These are phyloP conservation scores for Rhodofomes roseus DNA, from an alignment of 1,284 basidiomycete species.

Conservation along the genomic window DNA sequence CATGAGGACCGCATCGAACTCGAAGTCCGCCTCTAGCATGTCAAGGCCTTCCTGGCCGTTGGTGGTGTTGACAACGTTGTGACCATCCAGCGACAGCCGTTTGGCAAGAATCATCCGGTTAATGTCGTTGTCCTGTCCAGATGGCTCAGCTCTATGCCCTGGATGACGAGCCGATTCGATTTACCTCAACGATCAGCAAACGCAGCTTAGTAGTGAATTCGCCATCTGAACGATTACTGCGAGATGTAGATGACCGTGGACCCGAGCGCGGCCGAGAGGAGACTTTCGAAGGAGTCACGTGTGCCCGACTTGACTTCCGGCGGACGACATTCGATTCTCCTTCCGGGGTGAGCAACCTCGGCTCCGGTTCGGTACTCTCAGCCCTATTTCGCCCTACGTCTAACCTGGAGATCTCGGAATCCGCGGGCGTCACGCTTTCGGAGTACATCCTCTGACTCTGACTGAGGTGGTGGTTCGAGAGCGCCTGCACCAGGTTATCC, in stretches of 20 bases:
- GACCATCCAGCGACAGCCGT: constrained; percentile 65
- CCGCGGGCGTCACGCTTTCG: constrained; percentile 2
- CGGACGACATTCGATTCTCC: background rate
- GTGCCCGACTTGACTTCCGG: constrained; percentile 1
- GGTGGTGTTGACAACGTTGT: constrained; percentile 62
- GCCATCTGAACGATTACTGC: background rate
- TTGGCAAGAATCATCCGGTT: constrained; percentile 75
- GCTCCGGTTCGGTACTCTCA: constrained; percentile 5
- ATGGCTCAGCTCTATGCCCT: background rate
- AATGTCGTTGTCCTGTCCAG: constrained; percentile 66
- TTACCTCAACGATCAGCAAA: constrained; percentile 72
- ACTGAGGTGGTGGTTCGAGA: constrained; percentile 42
- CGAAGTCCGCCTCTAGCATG: constrained; percentile 52
- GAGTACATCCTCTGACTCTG: constrained; percentile 1
- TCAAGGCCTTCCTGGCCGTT: constrained; percentile 81
- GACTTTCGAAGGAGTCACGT: constrained; percentile 2
- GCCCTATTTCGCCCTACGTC: constrained; percentile 23
- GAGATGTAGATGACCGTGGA: constrained; percentile 1
- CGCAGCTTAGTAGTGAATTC: constrained; percentile 37
- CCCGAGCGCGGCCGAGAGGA: background rate
- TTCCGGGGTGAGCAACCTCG: background rate
- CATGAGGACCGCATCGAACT: constrained; percentile 80
- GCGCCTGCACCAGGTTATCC: constrained; percentile 64
- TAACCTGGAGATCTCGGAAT: constrained; percentile 26
- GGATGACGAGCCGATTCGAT: constrained; percentile 5